Conservation (phyloP, 169 alveolate genomes). For the Blepharisma undulans region DNA sequence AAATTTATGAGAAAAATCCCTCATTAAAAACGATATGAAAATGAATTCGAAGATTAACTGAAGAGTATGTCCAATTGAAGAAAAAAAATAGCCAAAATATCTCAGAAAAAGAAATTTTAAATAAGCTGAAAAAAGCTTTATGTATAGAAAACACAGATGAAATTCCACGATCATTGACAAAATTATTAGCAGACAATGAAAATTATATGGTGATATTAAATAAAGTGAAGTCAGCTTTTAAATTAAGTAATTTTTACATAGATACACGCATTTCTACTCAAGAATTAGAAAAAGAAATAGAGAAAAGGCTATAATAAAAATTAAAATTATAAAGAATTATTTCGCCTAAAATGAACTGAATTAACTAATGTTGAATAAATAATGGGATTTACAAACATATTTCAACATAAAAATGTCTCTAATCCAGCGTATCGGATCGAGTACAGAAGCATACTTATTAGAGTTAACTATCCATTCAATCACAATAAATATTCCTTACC, state of each 20-base stretch:
- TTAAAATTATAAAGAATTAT: background rate
- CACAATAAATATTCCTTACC: background rate
- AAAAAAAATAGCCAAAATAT: background rate
- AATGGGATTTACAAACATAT: background rate
- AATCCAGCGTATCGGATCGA: background rate
- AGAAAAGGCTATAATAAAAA: background rate
- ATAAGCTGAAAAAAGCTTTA: background rate
- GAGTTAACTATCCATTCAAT: background rate
- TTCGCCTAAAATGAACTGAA: background rate
- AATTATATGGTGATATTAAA: background rate
- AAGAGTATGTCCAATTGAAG: constrained; percentile 23
- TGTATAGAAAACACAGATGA: constrained; percentile 17
- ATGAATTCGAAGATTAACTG: constrained; percentile 7
- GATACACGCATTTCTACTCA: background rate
- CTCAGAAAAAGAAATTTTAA: background rate
- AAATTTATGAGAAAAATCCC: background rate
- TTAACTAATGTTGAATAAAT: background rate
- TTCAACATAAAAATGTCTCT: background rate
- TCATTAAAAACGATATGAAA: constrained; percentile 28
- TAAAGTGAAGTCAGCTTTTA: background rate
- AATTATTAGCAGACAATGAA: constrained; percentile 17
- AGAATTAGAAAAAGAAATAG: background rate
- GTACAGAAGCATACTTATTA: background rate
- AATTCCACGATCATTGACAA: background rate
- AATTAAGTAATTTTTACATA: background rate